Conservation (phyloP, 768 basidiomycete species). For the Hortiboletus flavorubellus region DNA sequence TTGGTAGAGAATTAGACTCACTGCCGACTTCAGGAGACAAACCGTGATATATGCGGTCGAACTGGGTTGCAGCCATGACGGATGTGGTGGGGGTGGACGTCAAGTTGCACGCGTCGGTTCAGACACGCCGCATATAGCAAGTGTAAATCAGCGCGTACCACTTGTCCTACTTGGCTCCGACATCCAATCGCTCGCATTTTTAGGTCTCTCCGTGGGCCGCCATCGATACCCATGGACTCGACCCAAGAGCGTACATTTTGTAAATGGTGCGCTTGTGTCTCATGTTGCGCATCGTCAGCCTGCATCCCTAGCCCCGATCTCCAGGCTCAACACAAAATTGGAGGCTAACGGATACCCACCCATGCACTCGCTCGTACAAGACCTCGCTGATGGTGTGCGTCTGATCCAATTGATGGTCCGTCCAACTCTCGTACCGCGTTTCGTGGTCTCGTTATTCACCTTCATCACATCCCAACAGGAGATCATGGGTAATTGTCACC, state of each 20-base stretch:
- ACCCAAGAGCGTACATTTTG: slow-evolving; percentile 81
- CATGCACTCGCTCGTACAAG: slow-evolving; percentile 85
- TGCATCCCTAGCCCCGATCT: not conserved
- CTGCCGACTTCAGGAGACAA: slow-evolving; percentile 74
- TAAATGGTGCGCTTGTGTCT: slow-evolving; percentile 64
- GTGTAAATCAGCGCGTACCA: slow-evolving; percentile 22
- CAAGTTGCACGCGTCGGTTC: slow-evolving; percentile 30
- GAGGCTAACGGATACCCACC: slow-evolving; percentile 80
- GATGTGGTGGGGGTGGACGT: slow-evolving; percentile 14
- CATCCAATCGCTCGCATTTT: too few species aligned
- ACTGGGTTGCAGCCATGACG: slow-evolving; percentile 67
- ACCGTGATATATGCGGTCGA: slow-evolving; percentile 81
- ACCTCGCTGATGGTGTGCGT: slow-evolving; percentile 93
- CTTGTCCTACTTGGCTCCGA: not conserved
- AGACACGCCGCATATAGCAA: not conserved
- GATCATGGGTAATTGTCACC: slow-evolving; percentile 75
- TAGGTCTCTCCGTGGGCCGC: not conserved
- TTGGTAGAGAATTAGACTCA: slow-evolving; percentile 41
- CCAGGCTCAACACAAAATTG: slow-evolving; percentile 93
- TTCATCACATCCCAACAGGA: slow-evolving; percentile 52
- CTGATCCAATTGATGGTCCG: slow-evolving; percentile 92
- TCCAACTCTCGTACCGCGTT: not conserved
- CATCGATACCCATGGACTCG: slow-evolving; percentile 26
- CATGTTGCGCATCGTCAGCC: not conserved
- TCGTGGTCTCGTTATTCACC: not conserved